A percentile compares a stretch with the other conserved stretches of the same genome.
Conservation (phyloP, 257 asterid genomes). For the Primulina eburnea region DNA sequence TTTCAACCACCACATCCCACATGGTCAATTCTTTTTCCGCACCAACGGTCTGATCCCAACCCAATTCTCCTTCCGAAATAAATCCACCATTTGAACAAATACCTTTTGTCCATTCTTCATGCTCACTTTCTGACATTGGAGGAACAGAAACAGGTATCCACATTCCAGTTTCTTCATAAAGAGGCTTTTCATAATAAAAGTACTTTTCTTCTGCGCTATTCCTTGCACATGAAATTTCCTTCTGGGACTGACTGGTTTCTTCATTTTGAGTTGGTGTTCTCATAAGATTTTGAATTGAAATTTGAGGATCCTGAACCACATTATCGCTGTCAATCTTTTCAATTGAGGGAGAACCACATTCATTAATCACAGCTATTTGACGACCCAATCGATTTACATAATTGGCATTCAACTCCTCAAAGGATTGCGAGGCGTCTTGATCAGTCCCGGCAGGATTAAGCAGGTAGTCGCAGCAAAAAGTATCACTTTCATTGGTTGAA, state of each 20-base stretch:
- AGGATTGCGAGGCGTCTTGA: slow-evolving; percentile 16
- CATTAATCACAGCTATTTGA: slow-evolving; percentile 19
- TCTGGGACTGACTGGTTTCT: slow-evolving; percentile 22
- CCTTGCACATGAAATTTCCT: slow-evolving; percentile 28
- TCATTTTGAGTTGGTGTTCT: slow-evolving; percentile 25
- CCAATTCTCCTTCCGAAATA: slow-evolving; percentile 62
- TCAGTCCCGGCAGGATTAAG: slow-evolving; percentile 19
- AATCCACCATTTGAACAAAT: slow-evolving; percentile 72
- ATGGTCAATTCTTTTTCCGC: slow-evolving; percentile 83
- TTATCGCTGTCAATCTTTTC: slow-evolving; percentile 23
- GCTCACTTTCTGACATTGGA: slow-evolving; percentile 85
- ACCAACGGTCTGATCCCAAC: slow-evolving; percentile 56
- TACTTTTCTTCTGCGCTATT: slow-evolving; percentile 47
- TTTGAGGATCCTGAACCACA: slow-evolving; percentile 27
- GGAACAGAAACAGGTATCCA: slow-evolving; percentile 99
- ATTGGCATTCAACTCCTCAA: slow-evolving; percentile 26
- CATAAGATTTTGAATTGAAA: slow-evolving; percentile 25
- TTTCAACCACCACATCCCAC: slow-evolving; percentile 97
- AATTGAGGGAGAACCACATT: slow-evolving; percentile 24
- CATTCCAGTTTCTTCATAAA: slow-evolving; percentile 81
- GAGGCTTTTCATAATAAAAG: slow-evolving; percentile 78
- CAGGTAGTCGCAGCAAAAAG: background rate
- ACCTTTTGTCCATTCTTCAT: slow-evolving; percentile 76
- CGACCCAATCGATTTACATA: slow-evolving; percentile 24
- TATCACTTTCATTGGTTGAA: slow-evolving; percentile 13